phyloP scores from a whole-genome alignment of 192 early-diverging fungal genomes.

The Backusella sp. region DNA sequence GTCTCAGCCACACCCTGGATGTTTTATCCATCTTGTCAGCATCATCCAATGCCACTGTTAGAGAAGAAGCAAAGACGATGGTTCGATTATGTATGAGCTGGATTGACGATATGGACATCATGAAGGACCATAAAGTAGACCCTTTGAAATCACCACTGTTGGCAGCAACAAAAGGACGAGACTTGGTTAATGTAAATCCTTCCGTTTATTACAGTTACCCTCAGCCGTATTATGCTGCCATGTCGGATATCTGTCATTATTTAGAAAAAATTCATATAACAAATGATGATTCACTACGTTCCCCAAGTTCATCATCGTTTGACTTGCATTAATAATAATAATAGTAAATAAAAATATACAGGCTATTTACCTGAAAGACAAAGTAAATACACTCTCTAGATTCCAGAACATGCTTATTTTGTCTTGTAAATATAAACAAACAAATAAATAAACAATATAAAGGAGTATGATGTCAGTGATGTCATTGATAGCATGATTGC shows the following conservation, averaged over 20 bases:
- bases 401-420: not conserved
- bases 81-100: not conserved
- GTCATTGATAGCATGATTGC: too few relatives aligned
- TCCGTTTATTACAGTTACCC: not conserved
- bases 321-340: not conserved
- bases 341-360: too few relatives aligned
- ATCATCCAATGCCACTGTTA: not conserved
- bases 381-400: not conserved
- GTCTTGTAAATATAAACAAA: not conserved
- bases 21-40: not conserved
- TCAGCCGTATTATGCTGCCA: not conserved
- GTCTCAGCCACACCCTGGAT: not conserved
- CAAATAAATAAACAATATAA: too few relatives aligned
- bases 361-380: not conserved
- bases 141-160: not conserved
- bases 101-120: not conserved
- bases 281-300: not conserved
- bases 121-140: not conserved
- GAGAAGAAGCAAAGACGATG: not conserved
- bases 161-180: not conserved
- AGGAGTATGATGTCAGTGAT: too few relatives aligned
- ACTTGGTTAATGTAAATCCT: not conserved
- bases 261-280: not conserved
- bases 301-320: not conserved
- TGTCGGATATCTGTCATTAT: not conserved